Percentiles rank a stretch among this genome's conserved stretches.
Conservation (phyloP, 2,329 filamentous ascomycete species). For the Colletotrichum orbiculare region DNA sequence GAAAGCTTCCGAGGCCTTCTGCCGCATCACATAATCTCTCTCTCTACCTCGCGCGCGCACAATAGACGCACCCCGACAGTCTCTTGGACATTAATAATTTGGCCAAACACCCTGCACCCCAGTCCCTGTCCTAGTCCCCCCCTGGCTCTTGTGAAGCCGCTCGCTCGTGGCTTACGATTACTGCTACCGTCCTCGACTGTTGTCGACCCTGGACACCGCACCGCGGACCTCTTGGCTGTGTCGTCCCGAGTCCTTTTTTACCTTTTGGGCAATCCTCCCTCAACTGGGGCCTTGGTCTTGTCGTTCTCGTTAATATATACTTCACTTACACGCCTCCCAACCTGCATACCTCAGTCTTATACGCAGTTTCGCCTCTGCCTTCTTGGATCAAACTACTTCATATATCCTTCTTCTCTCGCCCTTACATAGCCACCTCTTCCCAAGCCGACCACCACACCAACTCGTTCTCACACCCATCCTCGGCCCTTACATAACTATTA, state of each 20-base stretch:
- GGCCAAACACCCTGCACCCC: constrained; percentile 30
- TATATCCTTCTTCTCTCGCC: no score
- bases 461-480: background rate
- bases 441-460: background rate
- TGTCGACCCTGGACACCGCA: constrained; percentile 24
- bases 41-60: constrained; percentile 25
- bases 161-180: constrained; percentile 8
- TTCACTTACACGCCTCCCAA: constrained; percentile 30
- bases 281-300: constrained; percentile 3
- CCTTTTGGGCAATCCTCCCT: constrained; percentile 26
- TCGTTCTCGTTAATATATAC: constrained; percentile 35
- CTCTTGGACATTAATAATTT: constrained; percentile 36
- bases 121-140: constrained; percentile 14
- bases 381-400: constrained; percentile 12
- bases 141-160: no score
- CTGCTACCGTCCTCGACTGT: constrained; percentile 27
- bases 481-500: constrained; percentile 5
- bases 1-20: constrained; percentile 34
- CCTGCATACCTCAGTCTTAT: constrained; percentile 18
- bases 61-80: constrained; percentile 35
- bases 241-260: constrained; percentile 32
- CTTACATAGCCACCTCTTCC: constrained; percentile 2
- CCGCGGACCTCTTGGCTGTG: constrained; percentile 34
- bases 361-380: constrained; percentile 26
- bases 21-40: constrained; percentile 30